Percentiles rank a stretch among this genome's conserved stretches.
These are phyloP conservation scores for Amanita pseudoporphyria DNA, from an alignment of 768 basidiomycete genomes.

Conservation along the genomic window DNA sequence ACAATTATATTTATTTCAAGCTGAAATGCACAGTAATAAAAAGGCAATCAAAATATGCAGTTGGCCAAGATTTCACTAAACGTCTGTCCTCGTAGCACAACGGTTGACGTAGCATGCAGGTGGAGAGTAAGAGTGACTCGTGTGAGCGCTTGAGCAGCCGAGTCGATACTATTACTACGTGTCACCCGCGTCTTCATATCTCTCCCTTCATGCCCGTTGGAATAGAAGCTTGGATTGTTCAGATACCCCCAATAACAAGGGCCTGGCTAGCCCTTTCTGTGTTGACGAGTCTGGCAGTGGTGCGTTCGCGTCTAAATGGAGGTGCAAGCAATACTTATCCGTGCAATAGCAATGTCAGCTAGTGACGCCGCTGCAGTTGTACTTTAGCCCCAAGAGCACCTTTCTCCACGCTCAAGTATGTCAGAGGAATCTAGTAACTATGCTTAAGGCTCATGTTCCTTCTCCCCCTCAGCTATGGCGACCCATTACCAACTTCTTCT, in stretches of 20 bases:
- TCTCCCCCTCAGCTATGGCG: constrained; percentile 63
- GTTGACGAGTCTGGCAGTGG: constrained; percentile 76
- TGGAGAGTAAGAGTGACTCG: not conserved
- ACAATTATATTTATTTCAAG: no score
- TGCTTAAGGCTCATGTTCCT: constrained; percentile 8
- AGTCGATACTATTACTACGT: not conserved
- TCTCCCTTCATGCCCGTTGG: constrained; percentile 59
- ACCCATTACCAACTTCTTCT: constrained; percentile 85
- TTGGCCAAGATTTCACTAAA: no score
- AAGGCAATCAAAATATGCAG: no score
- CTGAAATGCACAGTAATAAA: no score
- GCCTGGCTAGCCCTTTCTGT: constrained; percentile 78
- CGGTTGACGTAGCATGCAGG: no score
- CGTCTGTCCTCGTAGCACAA: no score
- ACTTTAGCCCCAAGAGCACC: constrained; percentile 83
- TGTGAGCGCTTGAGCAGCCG: not conserved
- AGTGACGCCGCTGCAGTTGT: constrained; percentile 84
- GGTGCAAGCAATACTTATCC: not conserved
- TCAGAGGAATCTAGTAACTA: not conserved
- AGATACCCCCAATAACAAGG: constrained; percentile 88
- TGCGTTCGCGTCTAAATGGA: constrained; percentile 31
- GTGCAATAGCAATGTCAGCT: constrained; percentile 77
- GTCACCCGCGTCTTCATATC: not conserved
- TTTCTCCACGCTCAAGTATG: constrained; percentile 72
- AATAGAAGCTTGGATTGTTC: constrained; percentile 83